A percentile compares a stretch with the other conserved stretches of the same genome.
Evolutionary conservation across 352 stramenopile species (phyloP).

Genomic region (Aphanomyces astaci): DNA sequence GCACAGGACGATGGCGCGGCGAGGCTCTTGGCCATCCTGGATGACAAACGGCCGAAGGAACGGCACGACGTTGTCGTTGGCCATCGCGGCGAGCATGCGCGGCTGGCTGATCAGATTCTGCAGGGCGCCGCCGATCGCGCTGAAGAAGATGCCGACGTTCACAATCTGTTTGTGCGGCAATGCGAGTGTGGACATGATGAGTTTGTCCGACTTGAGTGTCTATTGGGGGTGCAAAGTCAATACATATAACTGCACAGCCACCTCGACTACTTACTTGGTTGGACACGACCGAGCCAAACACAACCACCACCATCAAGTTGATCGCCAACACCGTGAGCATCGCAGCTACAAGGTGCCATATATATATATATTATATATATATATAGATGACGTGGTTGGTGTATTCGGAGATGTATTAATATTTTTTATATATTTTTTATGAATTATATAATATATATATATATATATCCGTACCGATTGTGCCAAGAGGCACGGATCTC

Average conservation of each 20-base stretch:
- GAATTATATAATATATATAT: too few relatives aligned
- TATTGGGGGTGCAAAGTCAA: too few relatives aligned
- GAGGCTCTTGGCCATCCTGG: conserved; percentile 17
- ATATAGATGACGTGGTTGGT: too few relatives aligned
- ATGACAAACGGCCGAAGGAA: conserved; percentile 38
- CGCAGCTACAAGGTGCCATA: conserved; percentile 17
- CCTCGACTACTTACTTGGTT: neutral
- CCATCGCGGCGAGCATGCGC: conserved; percentile 49
- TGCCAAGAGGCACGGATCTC: conserved; percentile 50
- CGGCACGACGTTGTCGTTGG: conserved; percentile 48
- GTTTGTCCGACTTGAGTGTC: conserved; percentile 52
- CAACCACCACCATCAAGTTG: conserved; percentile 46
- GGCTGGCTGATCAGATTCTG: conserved; percentile 50
- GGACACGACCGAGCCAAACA: conserved; percentile 33
- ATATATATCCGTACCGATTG: conserved; percentile 33
- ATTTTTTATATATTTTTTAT: too few relatives aligned
- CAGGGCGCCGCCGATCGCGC: conserved; percentile 41
- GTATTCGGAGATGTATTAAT: too few relatives aligned
- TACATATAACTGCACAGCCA: neutral
- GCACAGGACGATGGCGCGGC: conserved; percentile 39
- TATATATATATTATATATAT: too few relatives aligned
- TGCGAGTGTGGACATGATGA: conserved; percentile 47
- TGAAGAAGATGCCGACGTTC: conserved; percentile 51
- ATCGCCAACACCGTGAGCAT: conserved; percentile 45
- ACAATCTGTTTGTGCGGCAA: conserved; percentile 52